Base-by-base conservation (phyloP, 2,329 filamentous ascomycete species). In the Leptographium radiaticola region DNA sequence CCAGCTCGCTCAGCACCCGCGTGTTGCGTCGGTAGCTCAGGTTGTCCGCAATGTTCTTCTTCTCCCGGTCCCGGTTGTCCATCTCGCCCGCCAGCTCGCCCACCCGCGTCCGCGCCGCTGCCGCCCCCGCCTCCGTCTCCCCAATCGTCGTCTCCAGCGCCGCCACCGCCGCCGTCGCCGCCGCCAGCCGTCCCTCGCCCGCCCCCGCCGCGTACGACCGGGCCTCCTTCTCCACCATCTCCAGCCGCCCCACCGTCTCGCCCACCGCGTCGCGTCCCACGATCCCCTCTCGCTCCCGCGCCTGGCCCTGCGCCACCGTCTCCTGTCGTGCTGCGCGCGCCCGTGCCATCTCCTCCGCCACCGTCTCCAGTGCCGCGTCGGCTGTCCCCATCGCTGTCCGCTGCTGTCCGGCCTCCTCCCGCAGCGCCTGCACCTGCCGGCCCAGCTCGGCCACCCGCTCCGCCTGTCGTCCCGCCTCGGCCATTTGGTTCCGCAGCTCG, bases 41-140 rank as follows among this genome's bases (percentile, higher is more conserved):
- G 62, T 98, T 98, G 65, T 97, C 89, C 25, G 75, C 76, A 61
- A 98, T 95, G 59, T 87, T 89, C 62, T 87, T 85, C 70, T 89
- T 91, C 54, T 84, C 90, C 55, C 84, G 81, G 59, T 90, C 86
- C 54, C 87, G 86, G 62, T 89, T 88, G 61, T 83, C 81, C 51
- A 90, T 77, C 52, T 89, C 84, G 49, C 86, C 79, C 59, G 86
- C 85, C 51, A 95, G 76, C 60, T 83, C 83, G 67, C 94, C 93
- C 57, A 87, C 81, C 53, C 85, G 79, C 30, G 77, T 74, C 2
- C 83, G 84, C 52, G 93, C 71, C 47, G 81, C 72, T 13, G 71
- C 71, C 63, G 87, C 81, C 59, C 93, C 86, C 18, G 71, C 72
- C 62, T 94, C 86, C 15, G 84, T 73, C 18, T 72, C 73, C 42